phyloP scores from a whole-genome alignment of 78 protist genomes.

The Dictyostelium brefeldianum region DNA sequence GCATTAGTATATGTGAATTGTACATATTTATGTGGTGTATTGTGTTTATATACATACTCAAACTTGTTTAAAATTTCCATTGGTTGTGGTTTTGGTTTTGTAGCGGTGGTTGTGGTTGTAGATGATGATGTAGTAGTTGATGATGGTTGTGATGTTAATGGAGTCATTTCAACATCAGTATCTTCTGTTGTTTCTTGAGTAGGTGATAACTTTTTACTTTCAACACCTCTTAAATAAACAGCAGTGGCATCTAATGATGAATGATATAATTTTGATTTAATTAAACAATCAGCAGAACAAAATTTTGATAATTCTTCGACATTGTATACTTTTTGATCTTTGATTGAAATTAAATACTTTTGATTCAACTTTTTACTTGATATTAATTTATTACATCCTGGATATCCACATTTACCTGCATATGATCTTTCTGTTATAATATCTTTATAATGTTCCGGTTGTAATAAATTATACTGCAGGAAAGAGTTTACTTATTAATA shows the following conservation, averaged over 20 bases:
- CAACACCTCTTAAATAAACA: constrained; percentile 32
- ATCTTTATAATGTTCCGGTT: constrained; percentile 59
- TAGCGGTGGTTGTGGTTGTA: not conserved
- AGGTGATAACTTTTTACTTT: not conserved
- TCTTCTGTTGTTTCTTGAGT: not conserved
- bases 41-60: constrained; percentile 30
- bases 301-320: constrained; percentile 58
- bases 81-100: not conserved
- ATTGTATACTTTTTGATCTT: constrained; percentile 61
- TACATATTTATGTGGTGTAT: no score
- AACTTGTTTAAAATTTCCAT: constrained; percentile 7
- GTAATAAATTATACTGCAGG: constrained; percentile 19
- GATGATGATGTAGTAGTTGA: not conserved
- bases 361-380: not conserved
- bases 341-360: constrained; percentile 40
- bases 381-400: constrained; percentile 23
- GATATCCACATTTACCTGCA: constrained; percentile 53
- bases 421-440: constrained; percentile 38
- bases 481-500: not conserved
- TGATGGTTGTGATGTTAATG: not conserved
- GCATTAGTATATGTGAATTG: not conserved
- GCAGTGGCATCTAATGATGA: constrained; percentile 48
- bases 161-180: not conserved
- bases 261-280: constrained; percentile 40
- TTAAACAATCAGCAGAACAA: constrained; percentile 62